These are phyloP conservation scores for Amaranthus palmeri DNA, from an alignment of 148 eudicot species.

Conservation along the genomic window DNA sequence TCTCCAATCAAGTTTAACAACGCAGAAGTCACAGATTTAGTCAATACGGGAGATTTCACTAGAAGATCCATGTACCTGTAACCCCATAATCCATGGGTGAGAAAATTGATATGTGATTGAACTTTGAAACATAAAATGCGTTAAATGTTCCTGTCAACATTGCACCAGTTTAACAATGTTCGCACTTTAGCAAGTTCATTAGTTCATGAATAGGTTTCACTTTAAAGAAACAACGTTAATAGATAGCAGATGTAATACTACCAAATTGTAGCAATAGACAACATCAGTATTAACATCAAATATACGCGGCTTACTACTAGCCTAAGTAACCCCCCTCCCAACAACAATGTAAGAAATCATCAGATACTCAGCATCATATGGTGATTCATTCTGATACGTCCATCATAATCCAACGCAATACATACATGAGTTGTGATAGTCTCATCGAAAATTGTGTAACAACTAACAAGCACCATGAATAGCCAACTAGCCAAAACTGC, in stretches of 20 bases:
- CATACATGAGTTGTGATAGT: neutral
- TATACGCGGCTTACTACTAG: neutral
- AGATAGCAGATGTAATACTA: neutral
- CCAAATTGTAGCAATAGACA: neutral
- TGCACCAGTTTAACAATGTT: neutral
- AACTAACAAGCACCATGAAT: neutral
- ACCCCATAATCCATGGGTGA: conserved; percentile 8
- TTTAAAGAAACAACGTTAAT: too few relatives aligned
- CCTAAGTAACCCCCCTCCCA: neutral
- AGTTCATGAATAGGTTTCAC: too few relatives aligned
- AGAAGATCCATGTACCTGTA: conserved; percentile 83
- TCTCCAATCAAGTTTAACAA: conserved; percentile 75
- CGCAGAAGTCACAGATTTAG: conserved; percentile 84
- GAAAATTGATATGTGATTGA: neutral
- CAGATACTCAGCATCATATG: neutral
- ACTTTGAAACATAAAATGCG: neutral
- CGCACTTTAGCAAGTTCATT: neutral
- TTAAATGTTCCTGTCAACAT: neutral
- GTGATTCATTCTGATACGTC: neutral
- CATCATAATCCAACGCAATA: neutral
- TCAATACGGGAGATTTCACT: conserved; percentile 63
- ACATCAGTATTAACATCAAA: neutral
- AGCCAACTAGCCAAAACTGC: neutral
- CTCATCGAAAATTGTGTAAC: neutral
- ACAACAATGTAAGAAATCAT: neutral